Conservation (phyloP, 202 grass and related monocot species). For the Setaria viridis region DNA sequence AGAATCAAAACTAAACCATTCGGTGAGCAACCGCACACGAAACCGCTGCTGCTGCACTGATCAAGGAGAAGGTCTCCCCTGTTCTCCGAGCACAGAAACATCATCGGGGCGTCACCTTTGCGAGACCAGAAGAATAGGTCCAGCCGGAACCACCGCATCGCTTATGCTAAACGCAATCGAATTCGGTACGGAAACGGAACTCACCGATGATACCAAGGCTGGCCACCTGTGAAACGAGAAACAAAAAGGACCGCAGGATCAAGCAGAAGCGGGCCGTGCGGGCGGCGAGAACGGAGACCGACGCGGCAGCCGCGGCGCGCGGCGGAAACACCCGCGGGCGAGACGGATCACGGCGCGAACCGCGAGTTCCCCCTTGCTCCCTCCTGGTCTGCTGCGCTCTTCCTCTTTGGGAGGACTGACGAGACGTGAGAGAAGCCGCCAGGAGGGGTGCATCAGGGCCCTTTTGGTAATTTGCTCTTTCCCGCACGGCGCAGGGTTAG, state of each 20-base stretch:
- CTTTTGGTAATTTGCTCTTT: conserved; percentile 28
- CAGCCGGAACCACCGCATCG: background rate
- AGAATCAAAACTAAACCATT: background rate
- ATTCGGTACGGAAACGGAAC: background rate
- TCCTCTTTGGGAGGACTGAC: background rate
- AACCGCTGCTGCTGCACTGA: background rate
- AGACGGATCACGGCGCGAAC: conserved; percentile 26
- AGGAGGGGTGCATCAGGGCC: conserved; percentile 6
- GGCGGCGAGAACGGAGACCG: background rate
- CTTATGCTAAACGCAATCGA: background rate
- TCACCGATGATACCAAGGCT: conserved; percentile 8
- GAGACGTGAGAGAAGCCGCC: background rate
- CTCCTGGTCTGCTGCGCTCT: background rate
- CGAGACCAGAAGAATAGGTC: background rate
- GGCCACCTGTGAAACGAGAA: conserved; percentile 19
- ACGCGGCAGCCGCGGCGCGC: background rate
- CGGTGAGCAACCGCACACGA: background rate
- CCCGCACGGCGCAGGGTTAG: conserved; percentile 3
- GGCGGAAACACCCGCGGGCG: background rate
- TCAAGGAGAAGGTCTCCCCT: background rate
- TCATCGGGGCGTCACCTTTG: background rate
- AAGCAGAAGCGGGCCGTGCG: background rate
- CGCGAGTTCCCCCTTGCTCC: too few relatives aligned
- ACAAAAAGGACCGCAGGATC: conserved; percentile 7
- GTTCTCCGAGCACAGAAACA: background rate